Evolutionary conservation across 768 basidiomycete species (phyloP).

Genomic region (Boletus barrowsii): DNA sequence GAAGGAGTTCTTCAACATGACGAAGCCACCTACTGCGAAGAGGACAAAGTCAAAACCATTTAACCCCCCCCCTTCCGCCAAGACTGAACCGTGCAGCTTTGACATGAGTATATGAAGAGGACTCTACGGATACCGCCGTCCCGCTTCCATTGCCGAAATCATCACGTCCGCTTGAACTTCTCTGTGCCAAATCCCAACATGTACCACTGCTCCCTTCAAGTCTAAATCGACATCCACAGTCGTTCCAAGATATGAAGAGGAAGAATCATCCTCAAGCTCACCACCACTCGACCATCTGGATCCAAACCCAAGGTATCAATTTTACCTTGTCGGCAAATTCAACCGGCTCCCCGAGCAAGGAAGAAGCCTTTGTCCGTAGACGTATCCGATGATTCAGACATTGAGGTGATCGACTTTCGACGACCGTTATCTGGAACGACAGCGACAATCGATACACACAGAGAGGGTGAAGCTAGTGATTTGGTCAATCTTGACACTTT

Average conservation of each 20-base stretch:
- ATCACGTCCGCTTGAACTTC: slow-evolving; percentile 27
- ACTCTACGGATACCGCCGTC: background rate
- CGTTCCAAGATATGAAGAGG: slow-evolving; percentile 8
- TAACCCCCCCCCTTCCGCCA: background rate
- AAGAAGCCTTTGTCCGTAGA: slow-evolving; percentile 20
- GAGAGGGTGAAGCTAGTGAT: background rate
- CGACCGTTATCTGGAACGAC: background rate
- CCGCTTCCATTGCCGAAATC: slow-evolving; percentile 11
- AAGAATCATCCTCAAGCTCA: slow-evolving; percentile 10
- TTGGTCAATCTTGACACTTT: slow-evolving; percentile 4
- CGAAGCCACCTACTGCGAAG: slow-evolving; percentile 5
- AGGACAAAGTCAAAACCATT: slow-evolving; percentile 2
- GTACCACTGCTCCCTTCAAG: background rate
- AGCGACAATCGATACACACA: background rate
- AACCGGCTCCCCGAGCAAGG: background rate
- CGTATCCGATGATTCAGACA: slow-evolving; percentile 26
- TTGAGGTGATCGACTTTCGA: slow-evolving; percentile 16
- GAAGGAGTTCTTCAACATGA: slow-evolving; percentile 8
- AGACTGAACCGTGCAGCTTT: background rate
- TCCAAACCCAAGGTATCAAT: background rate
- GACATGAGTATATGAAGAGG: slow-evolving; percentile 4
- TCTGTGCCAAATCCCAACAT: slow-evolving; percentile 13
- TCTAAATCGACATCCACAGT: background rate
- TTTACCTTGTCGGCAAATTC: background rate
- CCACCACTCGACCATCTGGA: background rate